Evolutionary conservation across 2,329 filamentous ascomycete genomes (phyloP), one percentile per base, ranked within the genome.

Genomic region (Xylaria sp.): DNA sequence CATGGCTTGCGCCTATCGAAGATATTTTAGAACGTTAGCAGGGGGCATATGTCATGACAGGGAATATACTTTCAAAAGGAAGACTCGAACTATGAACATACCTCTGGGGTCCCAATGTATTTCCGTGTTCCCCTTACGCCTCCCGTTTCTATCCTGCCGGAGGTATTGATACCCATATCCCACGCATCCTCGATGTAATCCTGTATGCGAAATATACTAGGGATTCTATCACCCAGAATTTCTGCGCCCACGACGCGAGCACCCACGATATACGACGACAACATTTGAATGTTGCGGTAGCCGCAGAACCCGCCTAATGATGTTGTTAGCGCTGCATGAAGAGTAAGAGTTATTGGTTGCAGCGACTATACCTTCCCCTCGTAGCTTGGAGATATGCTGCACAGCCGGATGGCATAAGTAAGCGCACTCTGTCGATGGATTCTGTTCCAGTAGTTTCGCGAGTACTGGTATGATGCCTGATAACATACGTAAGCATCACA

Each of bases 241-340:
- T 88, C 80, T 63, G 84, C 76, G 0, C 90, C 91, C 12, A 80
- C 77, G 12, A 80, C 81, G 40, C 79, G 75, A 1, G 85, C 78
- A 8, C 83, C 84, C 61, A 89, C 85, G 19, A 97, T 86, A 74
- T 92, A 94, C 0, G 93, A 94, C 14, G 90, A 80, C 69, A 97
- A 77, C 88, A 96, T 96, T 75, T 98, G 95, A 33, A 97, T 96
- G 72, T 96, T 98, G 42, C 94, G 86, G 74, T 97, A 98, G 3
- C 94, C 94, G 74, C 94, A 98, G 74, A 98, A 98, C 5, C 92
- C 91, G 21, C 93, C 93, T 86, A 21, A 33, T 8, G 19, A 1
- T 33, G n/a, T 43, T 12, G 23, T 67, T 12, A 68, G 58, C 31
- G 40, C 33, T 2, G 12, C 17, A 11, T 14, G 46, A 0, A 19